Evolutionary conservation across 257 asterid genomes (phyloP).

Genomic region (Petrea volubilis): DNA sequence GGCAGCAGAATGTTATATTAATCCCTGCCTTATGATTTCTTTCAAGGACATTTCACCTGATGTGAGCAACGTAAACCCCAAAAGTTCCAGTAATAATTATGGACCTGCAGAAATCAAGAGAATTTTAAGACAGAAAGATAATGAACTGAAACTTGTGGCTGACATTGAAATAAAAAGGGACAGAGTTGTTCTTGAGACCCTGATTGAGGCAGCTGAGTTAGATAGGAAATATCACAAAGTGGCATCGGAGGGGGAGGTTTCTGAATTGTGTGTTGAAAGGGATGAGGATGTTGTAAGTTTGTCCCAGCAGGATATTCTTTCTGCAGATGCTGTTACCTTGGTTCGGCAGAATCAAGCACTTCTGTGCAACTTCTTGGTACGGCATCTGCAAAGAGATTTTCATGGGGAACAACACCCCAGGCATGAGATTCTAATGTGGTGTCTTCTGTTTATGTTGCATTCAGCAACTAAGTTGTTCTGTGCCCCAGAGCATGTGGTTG

Average conservation of each 20-base stretch:
- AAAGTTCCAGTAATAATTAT: conserved; percentile 32
- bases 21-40: conserved; percentile 80
- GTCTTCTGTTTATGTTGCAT: conserved; percentile 81
- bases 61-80: conserved; percentile 31
- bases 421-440: conserved; percentile 90
- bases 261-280: conserved; percentile 50
- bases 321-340: conserved; percentile 93
- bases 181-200: conserved; percentile 83
- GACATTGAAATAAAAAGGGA: conserved; percentile 93
- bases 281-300: conserved; percentile 46
- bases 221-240: conserved; percentile 56
- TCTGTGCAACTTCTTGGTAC: conserved; percentile 67
- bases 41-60: conserved; percentile 45
- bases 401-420: conserved; percentile 58
- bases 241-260: conserved; percentile 38
- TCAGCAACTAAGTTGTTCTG: conserved; percentile 85
- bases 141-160: conserved; percentile 62
- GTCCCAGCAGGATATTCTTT: conserved; percentile 54
- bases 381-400: conserved; percentile 55
- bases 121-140: conserved; percentile 44
- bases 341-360: conserved; percentile 86
- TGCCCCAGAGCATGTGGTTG: conserved; percentile 75
- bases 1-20: conserved; percentile 89
- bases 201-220: conserved; percentile 89
- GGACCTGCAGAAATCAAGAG: conserved; percentile 50